These are phyloP conservation scores for Trypanosoma grayi DNA, from an alignment of 208 protist species.

Conservation along the genomic window DNA sequence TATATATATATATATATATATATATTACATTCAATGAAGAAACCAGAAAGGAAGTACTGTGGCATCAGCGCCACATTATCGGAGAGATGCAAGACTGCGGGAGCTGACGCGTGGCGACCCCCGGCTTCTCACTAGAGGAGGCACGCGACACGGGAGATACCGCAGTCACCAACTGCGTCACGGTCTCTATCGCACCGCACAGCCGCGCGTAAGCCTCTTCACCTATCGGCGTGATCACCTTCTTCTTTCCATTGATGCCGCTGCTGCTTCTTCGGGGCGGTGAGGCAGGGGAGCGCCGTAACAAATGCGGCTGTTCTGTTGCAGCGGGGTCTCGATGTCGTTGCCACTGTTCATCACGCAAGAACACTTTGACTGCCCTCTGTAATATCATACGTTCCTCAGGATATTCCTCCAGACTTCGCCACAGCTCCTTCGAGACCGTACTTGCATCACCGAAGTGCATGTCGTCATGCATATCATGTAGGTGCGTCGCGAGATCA, in stretches of 20 bases:
- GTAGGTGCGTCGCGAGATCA: not conserved
- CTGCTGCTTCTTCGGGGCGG: no score
- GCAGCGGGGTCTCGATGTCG: not conserved
- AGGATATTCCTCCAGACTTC: not conserved
- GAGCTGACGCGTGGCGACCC: not conserved
- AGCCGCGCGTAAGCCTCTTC: conserved; percentile 1
- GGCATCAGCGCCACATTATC: not conserved
- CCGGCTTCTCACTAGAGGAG: not conserved
- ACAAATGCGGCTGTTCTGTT: not conserved
- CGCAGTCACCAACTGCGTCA: not conserved
- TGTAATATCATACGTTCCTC: not conserved
- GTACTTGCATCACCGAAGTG: not conserved
- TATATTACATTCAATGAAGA: not conserved
- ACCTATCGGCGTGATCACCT: not conserved
- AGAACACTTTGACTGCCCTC: not conserved
- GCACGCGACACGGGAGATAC: not conserved
- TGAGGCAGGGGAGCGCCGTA: not conserved
- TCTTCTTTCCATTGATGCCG: not conserved
- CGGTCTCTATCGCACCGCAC: conserved; percentile 2
- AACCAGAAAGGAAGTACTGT: not conserved
- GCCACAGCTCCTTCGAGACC: not conserved
- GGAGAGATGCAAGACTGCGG: not conserved
- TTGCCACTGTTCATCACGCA: not conserved
- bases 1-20: conserved; percentile 5
- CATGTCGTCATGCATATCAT: not conserved